These are phyloP conservation scores for Alternaria gaisen DNA, from an alignment of 2,329 filamentous ascomycete species.

Conservation along the genomic window DNA sequence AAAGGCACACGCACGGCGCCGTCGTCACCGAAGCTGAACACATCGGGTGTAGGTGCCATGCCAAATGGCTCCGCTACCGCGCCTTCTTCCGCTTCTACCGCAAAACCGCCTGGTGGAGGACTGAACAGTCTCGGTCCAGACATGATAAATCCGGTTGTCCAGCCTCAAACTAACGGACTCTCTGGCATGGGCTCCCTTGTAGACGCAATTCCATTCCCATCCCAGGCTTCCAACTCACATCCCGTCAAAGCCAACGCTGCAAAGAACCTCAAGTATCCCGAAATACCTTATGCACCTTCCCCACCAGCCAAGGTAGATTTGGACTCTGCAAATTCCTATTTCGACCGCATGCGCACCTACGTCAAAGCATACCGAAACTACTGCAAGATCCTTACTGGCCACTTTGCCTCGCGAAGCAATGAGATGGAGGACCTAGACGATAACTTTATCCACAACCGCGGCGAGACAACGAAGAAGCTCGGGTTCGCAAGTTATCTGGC, in stretches of 20 bases:
- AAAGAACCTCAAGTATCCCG: conserved; percentile 58
- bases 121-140: conserved; percentile 59
- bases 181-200: conserved; percentile 64
- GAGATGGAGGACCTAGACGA: conserved; percentile 54
- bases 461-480: conserved; percentile 58
- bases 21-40: conserved; percentile 13
- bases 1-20: conserved; percentile 9
- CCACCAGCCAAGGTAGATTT: conserved; percentile 57
- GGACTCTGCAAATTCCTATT: conserved; percentile 61
- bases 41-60: conserved; percentile 12
- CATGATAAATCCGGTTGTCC: conserved; percentile 61
- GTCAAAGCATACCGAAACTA: conserved; percentile 65
- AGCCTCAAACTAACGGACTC: conserved; percentile 54
- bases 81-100: conserved; percentile 25
- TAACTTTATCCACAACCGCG: conserved; percentile 62
- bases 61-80: conserved; percentile 29
- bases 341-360: conserved; percentile 63
- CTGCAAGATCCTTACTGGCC: conserved; percentile 63
- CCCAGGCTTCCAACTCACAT: conserved; percentile 58
- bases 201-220: conserved; percentile 66
- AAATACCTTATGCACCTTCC: conserved; percentile 61
- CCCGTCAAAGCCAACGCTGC: conserved; percentile 52
- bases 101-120: conserved; percentile 29
- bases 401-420: conserved; percentile 64
- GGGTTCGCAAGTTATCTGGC: conserved; percentile 67